Evolutionary conservation across 768 basidiomycete genomes (phyloP).

Genomic region (Lactarius akahatsu): DNA sequence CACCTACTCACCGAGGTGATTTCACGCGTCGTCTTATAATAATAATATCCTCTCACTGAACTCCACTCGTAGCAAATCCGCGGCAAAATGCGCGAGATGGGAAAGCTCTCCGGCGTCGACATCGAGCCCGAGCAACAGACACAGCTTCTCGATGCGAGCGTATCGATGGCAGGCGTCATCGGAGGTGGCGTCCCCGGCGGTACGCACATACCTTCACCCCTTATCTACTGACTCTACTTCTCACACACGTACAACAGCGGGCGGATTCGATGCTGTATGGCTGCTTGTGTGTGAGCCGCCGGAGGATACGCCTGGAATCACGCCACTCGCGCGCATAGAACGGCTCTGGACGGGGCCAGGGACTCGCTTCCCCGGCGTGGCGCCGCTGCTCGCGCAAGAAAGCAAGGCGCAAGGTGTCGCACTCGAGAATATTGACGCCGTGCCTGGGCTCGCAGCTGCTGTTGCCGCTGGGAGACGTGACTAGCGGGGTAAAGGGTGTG

Average conservation of each 20-base stretch:
- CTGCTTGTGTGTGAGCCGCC: constrained; percentile 72
- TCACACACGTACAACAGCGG: constrained; percentile 55
- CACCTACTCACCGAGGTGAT: constrained; percentile 59
- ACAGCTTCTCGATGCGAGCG: constrained; percentile 72
- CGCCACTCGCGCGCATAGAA: constrained; percentile 61
- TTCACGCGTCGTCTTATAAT: background rate
- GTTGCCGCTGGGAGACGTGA: constrained; percentile 13
- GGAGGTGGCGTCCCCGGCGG: constrained; percentile 97
- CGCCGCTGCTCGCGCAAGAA: constrained; percentile 69
- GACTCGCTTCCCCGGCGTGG: constrained; percentile 55
- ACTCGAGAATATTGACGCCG: constrained; percentile 54
- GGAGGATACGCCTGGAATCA: constrained; percentile 42
- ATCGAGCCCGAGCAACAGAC: constrained; percentile 94
- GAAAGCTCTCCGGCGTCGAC: constrained; percentile 67
- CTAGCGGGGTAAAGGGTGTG: background rate
- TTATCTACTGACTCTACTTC: background rate
- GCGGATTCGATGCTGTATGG: constrained; percentile 98
- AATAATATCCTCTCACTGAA: background rate
- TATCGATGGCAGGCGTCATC: constrained; percentile 77
- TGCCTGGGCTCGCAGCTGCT: constrained; percentile 26
- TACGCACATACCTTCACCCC: constrained; percentile 41
- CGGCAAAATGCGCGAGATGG: constrained; percentile 81
- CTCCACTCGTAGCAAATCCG: constrained; percentile 64
- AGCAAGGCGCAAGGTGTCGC: constrained; percentile 65
- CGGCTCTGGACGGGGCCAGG: constrained; percentile 53